Conservation (phyloP, 2,329 filamentous ascomycete genomes). For the Byssothecium circinans region DNA sequence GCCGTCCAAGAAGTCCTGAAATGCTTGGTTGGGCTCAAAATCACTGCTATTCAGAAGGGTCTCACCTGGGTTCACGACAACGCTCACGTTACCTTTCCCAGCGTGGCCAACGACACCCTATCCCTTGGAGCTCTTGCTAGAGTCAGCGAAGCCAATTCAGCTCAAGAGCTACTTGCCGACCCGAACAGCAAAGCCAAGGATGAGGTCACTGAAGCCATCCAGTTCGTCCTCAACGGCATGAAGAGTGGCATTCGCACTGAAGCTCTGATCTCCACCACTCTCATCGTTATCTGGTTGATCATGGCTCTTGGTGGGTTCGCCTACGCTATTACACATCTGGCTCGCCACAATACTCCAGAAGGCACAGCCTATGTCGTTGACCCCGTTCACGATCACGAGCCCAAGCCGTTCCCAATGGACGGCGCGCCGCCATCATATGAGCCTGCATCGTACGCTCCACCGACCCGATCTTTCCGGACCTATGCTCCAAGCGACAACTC, state of each 20-base stretch:
- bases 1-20: conserved; percentile 79
- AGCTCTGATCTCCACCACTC: conserved; percentile 73
- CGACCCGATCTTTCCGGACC: conserved; percentile 48
- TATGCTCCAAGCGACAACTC: conserved; percentile 39
- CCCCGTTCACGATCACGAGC: conserved; percentile 23
- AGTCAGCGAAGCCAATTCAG: conserved; percentile 53
- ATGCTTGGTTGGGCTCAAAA: conserved; percentile 86
- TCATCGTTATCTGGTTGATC: conserved; percentile 77
- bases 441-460: conserved; percentile 51
- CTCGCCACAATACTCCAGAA: conserved; percentile 64
- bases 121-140: conserved; percentile 71
- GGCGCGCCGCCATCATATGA: conserved; percentile 47
- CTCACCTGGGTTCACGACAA: conserved; percentile 93
- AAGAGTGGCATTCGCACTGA: conserved; percentile 71
- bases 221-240: conserved; percentile 68
- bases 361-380: conserved; percentile 48
- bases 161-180: conserved; percentile 75
- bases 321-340: conserved; percentile 65
- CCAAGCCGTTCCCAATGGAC: conserved; percentile 18
- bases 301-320: conserved; percentile 74
- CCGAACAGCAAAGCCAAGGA: conserved; percentile 74
- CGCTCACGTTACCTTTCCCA: conserved; percentile 78
- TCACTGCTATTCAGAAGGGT: conserved; percentile 79
- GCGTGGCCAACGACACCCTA: conserved; percentile 78
- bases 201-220: conserved; percentile 76